Evolutionary conservation across 768 basidiomycete genomes (phyloP), one percentile per base, ranked within the genome.

Genomic region (Hortiboletus flavorubellus): DNA sequence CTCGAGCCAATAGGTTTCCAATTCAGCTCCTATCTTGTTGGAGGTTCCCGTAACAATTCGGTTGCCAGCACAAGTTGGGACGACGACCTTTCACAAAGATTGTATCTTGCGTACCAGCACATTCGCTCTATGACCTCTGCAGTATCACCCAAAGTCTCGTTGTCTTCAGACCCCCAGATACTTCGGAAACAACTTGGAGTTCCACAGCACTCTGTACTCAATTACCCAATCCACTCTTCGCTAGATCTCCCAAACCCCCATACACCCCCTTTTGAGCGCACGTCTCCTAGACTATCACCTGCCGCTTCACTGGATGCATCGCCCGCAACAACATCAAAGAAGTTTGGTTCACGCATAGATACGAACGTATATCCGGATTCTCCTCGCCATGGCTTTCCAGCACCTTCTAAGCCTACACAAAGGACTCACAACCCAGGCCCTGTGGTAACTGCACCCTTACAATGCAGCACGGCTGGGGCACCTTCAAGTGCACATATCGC

Each of bases 151-250:
- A 41, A 34, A 26, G 49, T 46, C 16, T 21, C 35, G n/a, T 40
- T 68, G 8, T 57, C 70, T 14, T 55, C 59, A n/a, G 65, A 71
- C 16, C 68, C 70, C 42, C 59, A 54, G 47, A 65, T 53, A 10
- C 56, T 60, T 59, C 67, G 56, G 46, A 69, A 65, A 46, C 65
- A 72, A 31, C 56, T 71, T 29, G 69, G 68, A 33, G 56, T 68
- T 8, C 60, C 69, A 18, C 69, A 71, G 29, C 69, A 68, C 43
- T 68, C 68, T 16, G 68, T 71, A 33, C 41, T 63, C 18, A 69
- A 68, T 42, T 43, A 63, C 31, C 56, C 63, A 5, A 30, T 46
- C 9, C 38, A 49, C 14, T 64, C 53, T 46, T 59, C 56, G 26
- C 60, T 45, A 34, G 59, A 58, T 39, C 41, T 70, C 15, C 68